These are phyloP conservation scores for Plasmopara halstedii DNA, from an alignment of 352 stramenopile species.

Conservation along the genomic window DNA sequence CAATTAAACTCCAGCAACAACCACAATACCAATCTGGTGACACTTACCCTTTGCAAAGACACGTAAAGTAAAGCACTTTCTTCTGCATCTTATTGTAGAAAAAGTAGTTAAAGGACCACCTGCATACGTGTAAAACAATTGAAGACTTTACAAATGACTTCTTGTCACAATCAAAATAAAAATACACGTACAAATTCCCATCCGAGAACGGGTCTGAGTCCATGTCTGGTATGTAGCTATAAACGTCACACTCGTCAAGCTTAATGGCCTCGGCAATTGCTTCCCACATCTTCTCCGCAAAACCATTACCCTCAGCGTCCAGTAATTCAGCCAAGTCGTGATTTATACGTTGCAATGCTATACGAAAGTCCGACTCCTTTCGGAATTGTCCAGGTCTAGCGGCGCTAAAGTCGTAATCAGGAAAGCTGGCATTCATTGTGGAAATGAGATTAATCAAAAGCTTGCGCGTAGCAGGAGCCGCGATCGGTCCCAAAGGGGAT, in stretches of 20 bases:
- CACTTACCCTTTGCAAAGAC: constrained; percentile 82
- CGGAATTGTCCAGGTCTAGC: constrained; percentile 87
- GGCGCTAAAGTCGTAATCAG: constrained; percentile 89
- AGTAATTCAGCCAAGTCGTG: constrained; percentile 83
- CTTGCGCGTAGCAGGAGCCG: constrained; percentile 71
- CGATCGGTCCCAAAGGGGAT: constrained; percentile 75
- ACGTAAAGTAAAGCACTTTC: constrained; percentile 92
- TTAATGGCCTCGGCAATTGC: constrained; percentile 77
- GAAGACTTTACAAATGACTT: background rate
- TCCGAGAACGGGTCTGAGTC: constrained; percentile 90
- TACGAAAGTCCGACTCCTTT: constrained; percentile 79
- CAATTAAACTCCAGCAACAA: background rate
- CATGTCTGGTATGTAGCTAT: constrained; percentile 92
- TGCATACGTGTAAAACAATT: constrained; percentile 17
- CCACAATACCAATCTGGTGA: background rate
- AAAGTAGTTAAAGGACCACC: constrained; percentile 94
- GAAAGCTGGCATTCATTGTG: constrained; percentile 92
- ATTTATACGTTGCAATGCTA: constrained; percentile 85
- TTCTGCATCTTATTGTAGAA: constrained; percentile 92
- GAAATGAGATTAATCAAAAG: constrained; percentile 91
- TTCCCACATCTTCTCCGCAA: constrained; percentile 98
- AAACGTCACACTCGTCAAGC: constrained; percentile 87
- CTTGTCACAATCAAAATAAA: constrained; percentile 1
- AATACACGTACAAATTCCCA: constrained; percentile 66
- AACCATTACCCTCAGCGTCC: constrained; percentile 97